A percentile compares a stretch with the other conserved stretches of the same genome.
Conservation (phyloP, 345 rosid species). For the Camelina sativa region DNA sequence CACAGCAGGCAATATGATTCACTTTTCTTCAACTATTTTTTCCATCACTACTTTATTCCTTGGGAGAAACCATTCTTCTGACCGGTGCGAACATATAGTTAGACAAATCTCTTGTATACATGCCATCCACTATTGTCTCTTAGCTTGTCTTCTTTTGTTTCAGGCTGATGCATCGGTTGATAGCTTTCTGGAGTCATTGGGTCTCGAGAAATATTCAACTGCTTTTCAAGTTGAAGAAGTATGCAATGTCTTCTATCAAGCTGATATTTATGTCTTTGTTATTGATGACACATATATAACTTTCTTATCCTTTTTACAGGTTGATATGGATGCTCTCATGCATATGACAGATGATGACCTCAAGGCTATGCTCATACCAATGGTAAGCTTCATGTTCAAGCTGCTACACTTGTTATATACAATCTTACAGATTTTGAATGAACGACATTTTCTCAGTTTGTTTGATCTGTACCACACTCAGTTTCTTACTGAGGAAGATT, state of each 20-base stretch:
- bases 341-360: constrained; percentile 98
- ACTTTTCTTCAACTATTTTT: constrained; percentile 27
- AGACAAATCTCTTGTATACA: constrained; percentile 8
- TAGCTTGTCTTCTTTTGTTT: constrained; percentile 41
- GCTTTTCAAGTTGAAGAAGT: constrained; percentile 98
- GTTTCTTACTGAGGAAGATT: background rate
- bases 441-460: background rate
- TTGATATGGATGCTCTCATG: constrained; percentile 92
- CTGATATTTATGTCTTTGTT: constrained; percentile 7
- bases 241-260: constrained; percentile 33
- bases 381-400: constrained; percentile 58
- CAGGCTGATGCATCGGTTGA: constrained; percentile 80
- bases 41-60: constrained; percentile 15
- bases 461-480: constrained; percentile 11
- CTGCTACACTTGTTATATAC: constrained; percentile 13
- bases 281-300: background rate
- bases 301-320: constrained; percentile 50
- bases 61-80: constrained; percentile 17
- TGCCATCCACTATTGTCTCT: constrained; percentile 29
- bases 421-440: constrained; percentile 19
- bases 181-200: constrained; percentile 79
- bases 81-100: constrained; percentile 3
- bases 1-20: constrained; percentile 61
- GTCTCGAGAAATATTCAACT: constrained; percentile 86
- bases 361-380: constrained; percentile 92